Base-by-base conservation (phyloP, 1,139 yeast species). In the Geotrichum australiense region DNA sequence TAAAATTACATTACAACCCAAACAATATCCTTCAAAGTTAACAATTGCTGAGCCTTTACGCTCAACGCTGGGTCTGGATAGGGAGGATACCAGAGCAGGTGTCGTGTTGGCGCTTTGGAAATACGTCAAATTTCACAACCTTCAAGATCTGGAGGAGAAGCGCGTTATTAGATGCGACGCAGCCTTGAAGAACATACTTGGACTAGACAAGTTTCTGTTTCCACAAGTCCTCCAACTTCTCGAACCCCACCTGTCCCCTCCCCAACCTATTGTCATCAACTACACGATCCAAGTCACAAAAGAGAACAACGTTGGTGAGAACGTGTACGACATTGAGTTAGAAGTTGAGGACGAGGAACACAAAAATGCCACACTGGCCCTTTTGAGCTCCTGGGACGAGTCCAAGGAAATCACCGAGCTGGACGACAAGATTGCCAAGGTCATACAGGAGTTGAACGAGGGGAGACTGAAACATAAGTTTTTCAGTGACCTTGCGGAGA, bases 21-120 rank as follows among this genome's bases (percentile, higher is more conserved):
- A 83, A 58, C 84, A 80, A 50, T 69, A 65, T 47, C 77, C 94
- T 50, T 70, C 77, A 63, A 75, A 73, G 53, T 71, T 85, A 49
- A 76, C 71, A 54, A 72, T 87, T 35, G 68, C 77, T 6, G 75
- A 80, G 15, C 78, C 75, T 24, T 70, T 91, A 62, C 69, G 89
- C 3, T 73, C 74, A 35, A 69, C 91, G 38, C 67, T 85, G 19
- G 96, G 96, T 11, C 71, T 78, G 39, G 68, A 70, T 28, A 18
- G 38, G 14, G 94, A 85, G 58, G 80, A 84, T 34, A 80, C 94
- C 4, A 87, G 87, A 58, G 91, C 91, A 46, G 96, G 85, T 45
- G 81, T 93, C 30, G 77, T 91, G 21, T 85, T 79, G 53, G 76
- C 80, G 20, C 67, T 91, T 41, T 91, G 96, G 89, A 91, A 85